Evolutionary conservation across 176 grass and related monocot species (phyloP), one percentile per base, ranked within the genome.

Genomic region (Thinopyrum elongatum): DNA sequence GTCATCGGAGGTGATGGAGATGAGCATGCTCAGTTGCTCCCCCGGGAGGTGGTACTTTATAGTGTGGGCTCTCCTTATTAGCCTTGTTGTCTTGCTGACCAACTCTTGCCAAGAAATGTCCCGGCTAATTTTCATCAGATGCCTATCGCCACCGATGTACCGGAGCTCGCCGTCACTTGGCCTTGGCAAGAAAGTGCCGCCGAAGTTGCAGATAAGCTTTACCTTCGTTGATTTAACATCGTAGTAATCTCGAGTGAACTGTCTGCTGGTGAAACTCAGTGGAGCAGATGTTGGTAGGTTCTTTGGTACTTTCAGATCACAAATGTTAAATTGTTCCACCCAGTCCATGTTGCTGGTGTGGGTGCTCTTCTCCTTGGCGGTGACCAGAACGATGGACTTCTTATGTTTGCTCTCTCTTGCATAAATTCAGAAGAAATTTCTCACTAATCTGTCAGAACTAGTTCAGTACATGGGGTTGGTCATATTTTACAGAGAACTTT

Each of bases 11-110:
- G 88, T 83, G 66, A 98, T 92, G 72, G 94, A 92, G 19, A 95
- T 92, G 55, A 98, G 88, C 75, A 95, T 91, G 90, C 94, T 91
- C 73, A 87, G 28, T 77, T 88, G 86, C 58, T 95, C 93, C 57
- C 93, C 90, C 0, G 96, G 96, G 33, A 98, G 81, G 82, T 95
- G 93, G 90, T 95, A 98, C 83, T 98, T 98, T 70, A 98, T 82
- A 2, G 51, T 86, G 72, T 92, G 90, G 62, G 74, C 59, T 67
- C 31, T 75, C 66, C 76, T 91, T 55, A 78, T 89, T 34, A 92
- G 46, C 60, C 41, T 88, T 59, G 27, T 89, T 70, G 90, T 87
- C 53, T 82, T 94, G 21, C 76, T 53, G 82, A 82, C 65, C 30
- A 98, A 46, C 71, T 94, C 92, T 76, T 90, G 73, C 96, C 90